Conservation (phyloP, 169 alveolate genomes). For the Eimeria mitis region DNA sequence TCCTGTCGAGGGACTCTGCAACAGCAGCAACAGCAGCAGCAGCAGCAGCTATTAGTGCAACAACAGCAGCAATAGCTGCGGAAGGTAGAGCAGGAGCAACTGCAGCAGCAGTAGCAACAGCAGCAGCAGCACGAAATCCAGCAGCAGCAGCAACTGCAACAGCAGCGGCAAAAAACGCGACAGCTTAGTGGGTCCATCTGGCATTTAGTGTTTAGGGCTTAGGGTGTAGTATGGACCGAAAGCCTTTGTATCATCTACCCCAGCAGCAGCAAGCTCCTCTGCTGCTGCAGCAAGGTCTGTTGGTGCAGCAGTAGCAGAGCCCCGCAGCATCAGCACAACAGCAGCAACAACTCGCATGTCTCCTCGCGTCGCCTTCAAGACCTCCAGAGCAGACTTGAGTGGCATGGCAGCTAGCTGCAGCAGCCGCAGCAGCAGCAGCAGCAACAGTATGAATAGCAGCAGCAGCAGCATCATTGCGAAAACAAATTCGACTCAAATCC, state of each 20-base stretch:
- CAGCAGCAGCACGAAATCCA: background rate
- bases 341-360: constrained; percentile 23
- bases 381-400: background rate
- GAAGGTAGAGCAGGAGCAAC: background rate
- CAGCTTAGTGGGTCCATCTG: background rate
- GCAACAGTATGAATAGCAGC: constrained; percentile 66
- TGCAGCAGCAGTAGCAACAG: background rate
- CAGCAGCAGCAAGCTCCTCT: constrained; percentile 43
- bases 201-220: background rate
- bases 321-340: constrained; percentile 49
- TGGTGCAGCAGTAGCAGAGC: constrained; percentile 45
- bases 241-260: background rate
- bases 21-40: constrained; percentile 27
- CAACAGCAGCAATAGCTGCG: constrained; percentile 11
- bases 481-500: too few species aligned
- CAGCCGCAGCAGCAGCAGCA: constrained; percentile 49
- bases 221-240: background rate
- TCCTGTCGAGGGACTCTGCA: constrained; percentile 37
- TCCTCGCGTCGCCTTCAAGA: background rate
- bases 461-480: too few species aligned
- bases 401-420: constrained; percentile 47
- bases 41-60: background rate
- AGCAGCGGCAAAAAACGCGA: background rate
- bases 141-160: background rate
- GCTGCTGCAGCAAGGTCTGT: constrained; percentile 33